Base-by-base conservation (phyloP, 345 rosid species). In the Syzygium jambos region DNA sequence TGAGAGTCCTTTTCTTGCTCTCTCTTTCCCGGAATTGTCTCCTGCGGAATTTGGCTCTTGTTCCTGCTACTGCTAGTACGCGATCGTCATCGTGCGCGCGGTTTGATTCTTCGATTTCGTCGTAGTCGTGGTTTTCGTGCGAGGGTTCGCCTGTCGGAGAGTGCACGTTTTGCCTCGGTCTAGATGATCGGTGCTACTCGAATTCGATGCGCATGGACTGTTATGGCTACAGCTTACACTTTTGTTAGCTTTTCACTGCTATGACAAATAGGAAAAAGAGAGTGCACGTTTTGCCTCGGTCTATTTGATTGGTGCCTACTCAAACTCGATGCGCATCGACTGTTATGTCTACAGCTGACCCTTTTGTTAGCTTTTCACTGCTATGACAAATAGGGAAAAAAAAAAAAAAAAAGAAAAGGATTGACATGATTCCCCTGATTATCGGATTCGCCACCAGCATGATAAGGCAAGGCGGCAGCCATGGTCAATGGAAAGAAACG, bases 1-100 rank as follows among this genome's bases (percentile, higher is more conserved):
- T 86, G 90, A 86, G 3, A 86, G 3, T 94, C 92, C 0, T 93
- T 95, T 77, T 85, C 93, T 84, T 34, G 89, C 91, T 52, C 95
- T 94, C 61, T 87, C 95, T 6, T 63, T 51, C 25, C 21, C 57
- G 57, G 34, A 52, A 23, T 10, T 78, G 49, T 25, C 83, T 19
- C 25, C 43, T 38, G 52, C 46, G 80, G 80, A 17, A 73, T 34
- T 38, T 15, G 73, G 43, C 51, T 55, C n/a, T 41, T 41, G 65
- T 3, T 56, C 51, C 86, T 85, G 86, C 51, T 13, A 25, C 23
- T 23, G 49, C 80, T 46, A 19, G 30, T 13, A 12, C 30, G 68
- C 68, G 68, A 27, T 19, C 43, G 78, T 22, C 17, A 30, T 17
- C 5, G 0, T 2, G 9, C 17, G 43, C 43, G 78, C 78, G 0